Evolutionary conservation across 306 rosid species (phyloP), one percentile per base, ranked within the genome.

Genomic region (Ormosia emarginata): DNA sequence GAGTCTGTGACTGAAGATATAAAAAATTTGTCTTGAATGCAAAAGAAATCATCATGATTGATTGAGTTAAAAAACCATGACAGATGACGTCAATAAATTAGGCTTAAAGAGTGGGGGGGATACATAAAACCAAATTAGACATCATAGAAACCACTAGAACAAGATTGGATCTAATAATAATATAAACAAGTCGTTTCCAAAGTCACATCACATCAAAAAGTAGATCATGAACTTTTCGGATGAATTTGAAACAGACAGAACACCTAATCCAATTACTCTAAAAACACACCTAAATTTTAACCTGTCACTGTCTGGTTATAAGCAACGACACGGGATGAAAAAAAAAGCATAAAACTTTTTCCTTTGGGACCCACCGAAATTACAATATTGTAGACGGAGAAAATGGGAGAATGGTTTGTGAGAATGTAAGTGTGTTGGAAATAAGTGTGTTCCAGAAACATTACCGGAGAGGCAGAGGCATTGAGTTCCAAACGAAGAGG

Each of bases 161-260:
- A 10, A 34, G 12, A 32, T 77, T 37, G 79, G 88, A 78, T 82
- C 82, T 71, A 40, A 68, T 4, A 37, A 39, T 17, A 36, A 50
- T 65, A 66, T 15, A 44, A 72, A 72, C 8, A 8, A 55, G 24
- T 39, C 8, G 32, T 10, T n/a, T n/a, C 67, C 61, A 50, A 75
- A 74, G 36, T 70, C 9, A 55, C 59, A 79, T 72, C 80, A 79
- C 55, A 70, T 75, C 4, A n/a, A 86, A 63, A 73, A 65, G 49
- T 17, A 58, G 18, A 65, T 41, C 53, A 6, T 14, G 46, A 61
- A 68, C 68, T 40, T 74, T 40, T 75, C 41, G 1, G 75, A 15
- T 68, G 50, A 57, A 66, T 37, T 52, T 47, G 82, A 75, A 80
- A 69, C 81, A 39, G 80, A 81, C 70, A 53, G 18, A 55, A 3